Percentiles rank a stretch among this genome's conserved stretches.
Evolutionary conservation across 257 asterid genomes (phyloP).

Genomic region (Nicotiana undulata): DNA sequence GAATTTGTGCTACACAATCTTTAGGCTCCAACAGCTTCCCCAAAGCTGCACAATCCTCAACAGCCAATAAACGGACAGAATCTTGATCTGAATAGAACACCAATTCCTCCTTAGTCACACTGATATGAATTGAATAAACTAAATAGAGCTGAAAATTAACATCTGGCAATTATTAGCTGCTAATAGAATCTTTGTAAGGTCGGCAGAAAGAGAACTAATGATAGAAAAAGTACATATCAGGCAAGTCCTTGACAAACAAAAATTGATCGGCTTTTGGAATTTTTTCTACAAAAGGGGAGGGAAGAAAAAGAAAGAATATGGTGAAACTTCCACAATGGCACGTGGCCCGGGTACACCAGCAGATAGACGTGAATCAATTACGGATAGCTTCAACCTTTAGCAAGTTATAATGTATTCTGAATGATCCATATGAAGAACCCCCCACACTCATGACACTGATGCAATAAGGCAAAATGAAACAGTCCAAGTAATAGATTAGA

Average conservation of each 20-base stretch:
- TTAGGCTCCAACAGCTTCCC: constrained; percentile 35
- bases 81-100: constrained; percentile 27
- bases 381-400: not conserved
- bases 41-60: constrained; percentile 35
- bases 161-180: not conserved
- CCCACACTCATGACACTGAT: not conserved
- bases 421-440: not conserved
- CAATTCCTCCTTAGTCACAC: not conserved
- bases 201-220: not conserved
- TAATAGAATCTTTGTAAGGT: not conserved
- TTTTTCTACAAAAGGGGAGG: not conserved
- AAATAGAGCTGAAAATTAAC: not conserved
- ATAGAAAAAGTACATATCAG: not conserved
- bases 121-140: not conserved
- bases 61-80: constrained; percentile 39
- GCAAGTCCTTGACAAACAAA: not conserved
- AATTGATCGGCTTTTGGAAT: not conserved
- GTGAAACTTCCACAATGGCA: not conserved
- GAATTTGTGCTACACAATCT: constrained; percentile 34
- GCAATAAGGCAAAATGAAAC: not conserved
- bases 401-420: not conserved
- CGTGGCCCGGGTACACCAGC: not conserved
- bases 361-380: not conserved
- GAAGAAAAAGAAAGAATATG: not conserved
- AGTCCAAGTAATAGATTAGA: not conserved